Conservation (phyloP, 345 rosid species). For the Syzygium oleosum region DNA sequence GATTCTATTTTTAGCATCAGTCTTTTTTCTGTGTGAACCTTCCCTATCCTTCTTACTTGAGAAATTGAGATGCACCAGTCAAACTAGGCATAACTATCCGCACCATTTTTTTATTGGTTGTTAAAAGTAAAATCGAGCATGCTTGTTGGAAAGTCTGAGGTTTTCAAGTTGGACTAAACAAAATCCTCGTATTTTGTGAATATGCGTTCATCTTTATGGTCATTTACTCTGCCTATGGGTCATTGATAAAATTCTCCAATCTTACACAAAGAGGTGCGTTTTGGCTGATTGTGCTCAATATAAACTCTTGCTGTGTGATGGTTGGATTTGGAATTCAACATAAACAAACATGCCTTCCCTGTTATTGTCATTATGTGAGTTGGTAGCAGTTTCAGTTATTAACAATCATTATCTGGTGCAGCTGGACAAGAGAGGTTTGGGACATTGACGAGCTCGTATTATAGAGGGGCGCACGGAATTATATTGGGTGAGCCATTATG, state of each 20-base stretch:
- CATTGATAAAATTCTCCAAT: neutral
- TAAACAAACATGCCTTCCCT: neutral
- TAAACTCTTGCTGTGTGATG: neutral
- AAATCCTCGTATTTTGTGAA: neutral
- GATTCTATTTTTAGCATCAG: neutral
- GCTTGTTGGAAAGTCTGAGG: neutral
- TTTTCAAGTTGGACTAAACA: neutral
- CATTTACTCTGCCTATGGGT: neutral
- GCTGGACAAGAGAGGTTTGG: conserved; percentile 99
- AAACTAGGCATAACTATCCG: neutral
- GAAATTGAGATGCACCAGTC: neutral
- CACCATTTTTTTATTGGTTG: neutral
- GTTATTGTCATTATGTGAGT: neutral
- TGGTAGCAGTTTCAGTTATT: neutral
- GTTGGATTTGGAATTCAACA: neutral
- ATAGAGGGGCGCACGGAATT: conserved; percentile 92
- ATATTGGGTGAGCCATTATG: conserved; percentile 55
- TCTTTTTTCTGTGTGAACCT: neutral
- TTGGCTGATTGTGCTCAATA: neutral
- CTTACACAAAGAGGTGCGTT: neutral
- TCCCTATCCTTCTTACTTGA: neutral
- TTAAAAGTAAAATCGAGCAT: neutral
- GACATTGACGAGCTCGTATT: conserved; percentile 72
- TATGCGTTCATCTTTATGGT: neutral
- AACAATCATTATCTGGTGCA: conserved; percentile 21